A percentile compares a stretch with the other conserved stretches of the same genome.
Conservation (phyloP, 352 stramenopile genomes). For the Phytopythium sindhum region DNA sequence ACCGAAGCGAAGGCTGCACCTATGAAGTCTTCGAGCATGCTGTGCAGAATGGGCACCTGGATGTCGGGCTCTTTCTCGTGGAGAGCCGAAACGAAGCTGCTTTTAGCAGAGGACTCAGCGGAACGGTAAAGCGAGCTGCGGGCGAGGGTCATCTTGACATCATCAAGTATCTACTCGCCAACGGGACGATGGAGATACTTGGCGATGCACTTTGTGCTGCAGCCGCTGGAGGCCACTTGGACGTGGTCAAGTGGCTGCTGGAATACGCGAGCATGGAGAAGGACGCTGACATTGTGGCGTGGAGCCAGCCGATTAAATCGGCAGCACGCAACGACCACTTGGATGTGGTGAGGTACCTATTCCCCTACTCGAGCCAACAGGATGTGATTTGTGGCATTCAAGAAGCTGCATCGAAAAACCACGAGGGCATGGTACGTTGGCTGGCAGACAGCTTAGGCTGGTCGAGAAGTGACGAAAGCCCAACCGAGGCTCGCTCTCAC, state of each 20-base stretch:
- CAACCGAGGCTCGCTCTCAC: background rate
- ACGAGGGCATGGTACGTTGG: background rate
- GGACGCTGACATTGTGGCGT: too few relatives aligned
- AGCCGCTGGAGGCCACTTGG: too few relatives aligned
- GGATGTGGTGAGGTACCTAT: background rate
- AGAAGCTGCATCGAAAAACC: background rate
- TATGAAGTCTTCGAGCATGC: background rate
- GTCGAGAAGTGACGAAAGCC: background rate
- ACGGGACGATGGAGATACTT: too few relatives aligned
- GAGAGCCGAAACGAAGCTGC: background rate
- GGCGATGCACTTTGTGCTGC: too few relatives aligned
- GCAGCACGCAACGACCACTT: background rate
- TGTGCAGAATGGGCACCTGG: background rate
- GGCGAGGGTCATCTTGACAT: background rate
- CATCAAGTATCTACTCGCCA: background rate
- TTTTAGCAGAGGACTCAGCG: too few relatives aligned
- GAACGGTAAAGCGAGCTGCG: too few relatives aligned
- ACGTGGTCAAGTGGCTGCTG: background rate
- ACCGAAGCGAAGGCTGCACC: background rate
- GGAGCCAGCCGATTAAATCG: too few relatives aligned
- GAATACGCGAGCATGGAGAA: background rate
- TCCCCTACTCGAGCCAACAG: background rate
- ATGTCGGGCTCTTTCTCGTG: background rate
- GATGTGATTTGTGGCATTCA: background rate
- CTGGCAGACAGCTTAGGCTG: too few relatives aligned